These are phyloP conservation scores for Discostella stelligeroides DNA, from an alignment of 108 stramenopile genomes.

Conservation along the genomic window DNA sequence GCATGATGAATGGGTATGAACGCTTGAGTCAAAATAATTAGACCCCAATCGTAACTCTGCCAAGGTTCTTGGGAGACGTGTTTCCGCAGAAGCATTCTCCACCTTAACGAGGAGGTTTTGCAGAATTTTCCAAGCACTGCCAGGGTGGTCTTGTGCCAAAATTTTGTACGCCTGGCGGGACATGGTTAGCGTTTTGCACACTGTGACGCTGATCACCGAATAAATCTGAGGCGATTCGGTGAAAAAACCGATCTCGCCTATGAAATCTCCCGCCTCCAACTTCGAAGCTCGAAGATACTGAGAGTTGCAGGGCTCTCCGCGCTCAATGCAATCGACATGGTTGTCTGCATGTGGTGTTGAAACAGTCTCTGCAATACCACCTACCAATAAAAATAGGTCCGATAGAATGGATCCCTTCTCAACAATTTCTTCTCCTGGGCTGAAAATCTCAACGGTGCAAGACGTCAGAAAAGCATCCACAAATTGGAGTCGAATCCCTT, in stretches of 20 bases:
- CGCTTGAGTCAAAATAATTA: constrained; percentile 11
- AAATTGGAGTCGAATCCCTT: constrained; percentile 54
- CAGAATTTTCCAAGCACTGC: constrained; percentile 52
- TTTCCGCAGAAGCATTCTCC: constrained; percentile 18
- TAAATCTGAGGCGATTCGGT: constrained; percentile 58
- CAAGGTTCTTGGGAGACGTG: constrained; percentile 35
- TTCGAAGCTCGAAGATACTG: constrained; percentile 4
- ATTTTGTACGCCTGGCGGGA: constrained; percentile 49
- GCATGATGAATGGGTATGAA: constrained; percentile 7
- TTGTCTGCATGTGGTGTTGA: constrained; percentile 1
- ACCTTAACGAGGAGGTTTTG: constrained; percentile 55
- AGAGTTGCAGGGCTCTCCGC: constrained; percentile 10
- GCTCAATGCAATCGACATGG: background rate
- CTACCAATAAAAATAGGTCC: constrained; percentile 57
- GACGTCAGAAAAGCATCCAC: constrained; percentile 59
- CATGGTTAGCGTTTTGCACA: constrained; percentile 64
- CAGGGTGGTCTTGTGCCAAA: constrained; percentile 53
- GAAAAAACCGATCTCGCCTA: constrained; percentile 59
- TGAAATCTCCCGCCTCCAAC: constrained; percentile 46
- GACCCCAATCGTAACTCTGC: constrained; percentile 50
- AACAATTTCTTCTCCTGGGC: constrained; percentile 60
- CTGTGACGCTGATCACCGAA: constrained; percentile 44
- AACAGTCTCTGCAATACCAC: constrained; percentile 46
- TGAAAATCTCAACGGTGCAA: constrained; percentile 60
- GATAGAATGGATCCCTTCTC: constrained; percentile 51